Evolutionary conservation across 768 basidiomycete species (phyloP).

Genomic region (Panaeolus cyanescens): DNA sequence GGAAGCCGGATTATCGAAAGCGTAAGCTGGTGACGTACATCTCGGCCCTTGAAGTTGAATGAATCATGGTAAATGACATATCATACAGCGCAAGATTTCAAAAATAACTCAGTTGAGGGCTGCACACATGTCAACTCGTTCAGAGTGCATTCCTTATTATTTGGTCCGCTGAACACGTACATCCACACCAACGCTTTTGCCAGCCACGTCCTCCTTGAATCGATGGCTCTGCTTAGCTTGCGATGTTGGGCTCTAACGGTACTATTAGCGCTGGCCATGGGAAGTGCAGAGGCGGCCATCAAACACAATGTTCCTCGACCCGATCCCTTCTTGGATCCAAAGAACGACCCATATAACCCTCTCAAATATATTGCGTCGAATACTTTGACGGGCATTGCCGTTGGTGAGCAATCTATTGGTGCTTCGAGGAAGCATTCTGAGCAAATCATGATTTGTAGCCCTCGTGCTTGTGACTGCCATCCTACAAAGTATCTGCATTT

Average conservation of each 20-base stretch:
- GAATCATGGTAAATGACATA: too few species aligned
- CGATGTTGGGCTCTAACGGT: background rate
- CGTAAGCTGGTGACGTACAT: too few species aligned
- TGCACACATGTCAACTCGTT: background rate
- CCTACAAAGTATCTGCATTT: slow-evolving; percentile 42
- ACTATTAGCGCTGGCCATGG: slow-evolving; percentile 10
- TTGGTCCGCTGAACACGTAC: background rate
- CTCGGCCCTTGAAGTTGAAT: too few species aligned
- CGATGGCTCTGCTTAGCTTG: background rate
- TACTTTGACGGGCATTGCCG: slow-evolving; percentile 48
- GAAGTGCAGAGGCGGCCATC: slow-evolving; percentile 14
- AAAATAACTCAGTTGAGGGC: too few species aligned
- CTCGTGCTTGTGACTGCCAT: slow-evolving; percentile 43
- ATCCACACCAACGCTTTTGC: background rate
- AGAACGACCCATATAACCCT: slow-evolving; percentile 53
- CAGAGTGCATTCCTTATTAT: background rate
- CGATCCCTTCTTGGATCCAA: slow-evolving; percentile 50
- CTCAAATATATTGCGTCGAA: slow-evolving; percentile 59
- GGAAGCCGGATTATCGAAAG: too few species aligned
- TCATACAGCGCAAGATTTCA: too few species aligned
- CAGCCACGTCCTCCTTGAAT: background rate
- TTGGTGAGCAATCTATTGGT: slow-evolving; percentile 14
- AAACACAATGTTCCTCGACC: slow-evolving; percentile 22
- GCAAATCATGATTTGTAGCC: slow-evolving; percentile 16
- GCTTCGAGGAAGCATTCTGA: background rate